A percentile compares a stretch with the other conserved stretches of the same genome.
phyloP scores from a whole-genome alignment of 768 basidiomycete genomes.

The Peribolospora baueri region DNA sequence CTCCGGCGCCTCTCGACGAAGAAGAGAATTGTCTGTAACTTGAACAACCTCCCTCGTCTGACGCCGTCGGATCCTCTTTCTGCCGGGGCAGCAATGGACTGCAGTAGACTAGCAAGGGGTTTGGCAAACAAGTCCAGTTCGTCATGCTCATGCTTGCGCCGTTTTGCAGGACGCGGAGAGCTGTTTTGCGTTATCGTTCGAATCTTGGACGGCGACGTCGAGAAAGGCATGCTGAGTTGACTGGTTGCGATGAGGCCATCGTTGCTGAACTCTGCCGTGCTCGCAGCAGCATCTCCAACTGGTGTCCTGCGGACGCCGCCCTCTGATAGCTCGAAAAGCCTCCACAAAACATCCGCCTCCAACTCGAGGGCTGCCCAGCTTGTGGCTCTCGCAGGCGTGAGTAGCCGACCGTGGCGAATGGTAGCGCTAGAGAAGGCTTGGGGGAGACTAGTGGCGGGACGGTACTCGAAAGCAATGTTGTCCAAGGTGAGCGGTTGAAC shows the following conservation, averaged over 20 bases:
- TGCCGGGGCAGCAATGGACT: conserved; percentile 1
- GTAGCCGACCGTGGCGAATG: background rate
- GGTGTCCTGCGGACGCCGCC: too few species aligned
- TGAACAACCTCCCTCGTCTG: conserved; percentile 20
- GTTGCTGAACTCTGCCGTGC: too few species aligned
- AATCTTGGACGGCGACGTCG: too few species aligned
- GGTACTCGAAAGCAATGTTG: too few species aligned
- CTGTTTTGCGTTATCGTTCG: too few species aligned
- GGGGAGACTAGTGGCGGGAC: background rate
- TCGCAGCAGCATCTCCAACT: too few species aligned
- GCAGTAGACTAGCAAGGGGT: conserved; percentile 1
- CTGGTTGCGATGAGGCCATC: too few species aligned
- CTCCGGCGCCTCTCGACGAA: conserved; percentile 57
- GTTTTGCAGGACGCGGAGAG: too few species aligned
- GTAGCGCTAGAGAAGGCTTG: background rate
- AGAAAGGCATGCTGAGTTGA: too few species aligned
- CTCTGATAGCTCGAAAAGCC: too few species aligned
- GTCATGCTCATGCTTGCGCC: background rate
- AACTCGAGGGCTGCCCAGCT: background rate
- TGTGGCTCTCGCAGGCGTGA: background rate
- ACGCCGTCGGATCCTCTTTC: conserved; percentile 29
- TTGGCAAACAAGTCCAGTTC: background rate
- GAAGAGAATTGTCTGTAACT: conserved; percentile 33
- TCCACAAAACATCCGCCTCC: background rate
- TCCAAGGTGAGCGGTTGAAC: background rate